Percentiles rank a stretch among this genome's conserved stretches.
phyloP scores from a whole-genome alignment of 208 protist genomes.

The Trypanosoma platydactyli region DNA sequence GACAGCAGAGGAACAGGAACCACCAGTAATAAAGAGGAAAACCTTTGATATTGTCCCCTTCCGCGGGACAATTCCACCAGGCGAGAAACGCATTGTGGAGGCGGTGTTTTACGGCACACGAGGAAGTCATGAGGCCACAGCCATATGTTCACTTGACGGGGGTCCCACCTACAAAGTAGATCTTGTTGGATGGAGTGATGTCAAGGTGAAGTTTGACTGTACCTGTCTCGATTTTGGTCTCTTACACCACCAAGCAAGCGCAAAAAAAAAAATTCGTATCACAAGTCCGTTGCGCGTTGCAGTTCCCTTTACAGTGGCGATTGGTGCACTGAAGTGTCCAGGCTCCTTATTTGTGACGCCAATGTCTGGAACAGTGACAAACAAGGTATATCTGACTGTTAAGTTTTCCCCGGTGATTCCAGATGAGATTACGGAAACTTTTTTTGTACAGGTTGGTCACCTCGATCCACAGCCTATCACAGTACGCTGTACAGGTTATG shows the following conservation, averaged over 20 bases:
- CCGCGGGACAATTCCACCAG: slow-evolving; percentile 82
- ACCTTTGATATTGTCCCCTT: slow-evolving; percentile 95
- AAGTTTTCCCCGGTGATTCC: slow-evolving; percentile 84
- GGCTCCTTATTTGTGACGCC: slow-evolving; percentile 79
- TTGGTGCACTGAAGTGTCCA: slow-evolving; percentile 40
- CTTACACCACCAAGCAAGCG: slow-evolving; percentile 69
- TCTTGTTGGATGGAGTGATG: slow-evolving; percentile 70
- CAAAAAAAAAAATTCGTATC: slow-evolving; percentile 77
- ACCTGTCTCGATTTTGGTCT: slow-evolving; percentile 91
- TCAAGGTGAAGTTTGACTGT: slow-evolving; percentile 82
- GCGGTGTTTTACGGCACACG: slow-evolving; percentile 85
- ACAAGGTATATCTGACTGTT: slow-evolving; percentile 73
- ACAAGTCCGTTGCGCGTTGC: slow-evolving; percentile 90
- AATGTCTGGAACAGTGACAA: slow-evolving; percentile 61
- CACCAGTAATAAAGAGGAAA: slow-evolving; percentile 22
- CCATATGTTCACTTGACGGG: slow-evolving; percentile 90
- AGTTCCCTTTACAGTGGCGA: slow-evolving; percentile 78
- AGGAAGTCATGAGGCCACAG: slow-evolving; percentile 56
- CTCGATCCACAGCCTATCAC: slow-evolving; percentile 90
- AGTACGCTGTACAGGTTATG: slow-evolving; percentile 72
- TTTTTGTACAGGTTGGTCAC: slow-evolving; percentile 90
- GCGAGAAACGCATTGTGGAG: slow-evolving; percentile 73
- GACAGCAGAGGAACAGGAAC: not conserved
- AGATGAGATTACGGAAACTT: slow-evolving; percentile 76
- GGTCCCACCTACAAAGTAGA: slow-evolving; percentile 89